Conservation (phyloP, 495 filamentous ascomycete species). For the Daldinia concentrica region DNA sequence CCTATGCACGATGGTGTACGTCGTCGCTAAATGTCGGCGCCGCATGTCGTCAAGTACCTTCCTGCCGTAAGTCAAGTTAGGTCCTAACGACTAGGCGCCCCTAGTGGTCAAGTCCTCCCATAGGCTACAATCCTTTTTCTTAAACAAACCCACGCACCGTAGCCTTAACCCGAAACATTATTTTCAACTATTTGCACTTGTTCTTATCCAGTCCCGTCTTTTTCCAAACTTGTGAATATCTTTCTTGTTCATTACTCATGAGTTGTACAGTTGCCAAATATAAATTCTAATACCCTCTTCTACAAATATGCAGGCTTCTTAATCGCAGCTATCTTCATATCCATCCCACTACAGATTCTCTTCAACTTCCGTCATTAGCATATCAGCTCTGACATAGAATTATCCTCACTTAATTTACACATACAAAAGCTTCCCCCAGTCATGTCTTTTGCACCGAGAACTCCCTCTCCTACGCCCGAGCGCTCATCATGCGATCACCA, state of each 20-base stretch:
- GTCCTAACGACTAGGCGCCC: not conserved
- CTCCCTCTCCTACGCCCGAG: not conserved
- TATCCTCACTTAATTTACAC: not conserved
- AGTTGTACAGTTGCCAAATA: not conserved
- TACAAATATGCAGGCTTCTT: not conserved
- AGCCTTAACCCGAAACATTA: not conserved
- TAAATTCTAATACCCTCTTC: not conserved
- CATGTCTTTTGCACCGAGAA: not conserved
- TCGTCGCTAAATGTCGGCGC: not conserved
- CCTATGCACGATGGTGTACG: not conserved
- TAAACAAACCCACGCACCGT: not conserved
- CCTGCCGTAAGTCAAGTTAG: not conserved
- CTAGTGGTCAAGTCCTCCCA: not conserved
- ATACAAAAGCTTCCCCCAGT: not conserved
- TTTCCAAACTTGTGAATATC: not conserved
- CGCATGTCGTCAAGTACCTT: not conserved
- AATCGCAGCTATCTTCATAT: not conserved
- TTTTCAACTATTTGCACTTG: not conserved
- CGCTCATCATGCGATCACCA: not conserved
- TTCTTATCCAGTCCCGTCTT: not conserved
- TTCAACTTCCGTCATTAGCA: not conserved
- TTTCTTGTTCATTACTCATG: not conserved
- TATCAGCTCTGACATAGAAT: not conserved
- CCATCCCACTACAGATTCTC: not conserved
- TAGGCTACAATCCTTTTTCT: not conserved